phyloP scores from a whole-genome alignment of 73 alveolate genomes.

The Paramecium primaurelia region DNA sequence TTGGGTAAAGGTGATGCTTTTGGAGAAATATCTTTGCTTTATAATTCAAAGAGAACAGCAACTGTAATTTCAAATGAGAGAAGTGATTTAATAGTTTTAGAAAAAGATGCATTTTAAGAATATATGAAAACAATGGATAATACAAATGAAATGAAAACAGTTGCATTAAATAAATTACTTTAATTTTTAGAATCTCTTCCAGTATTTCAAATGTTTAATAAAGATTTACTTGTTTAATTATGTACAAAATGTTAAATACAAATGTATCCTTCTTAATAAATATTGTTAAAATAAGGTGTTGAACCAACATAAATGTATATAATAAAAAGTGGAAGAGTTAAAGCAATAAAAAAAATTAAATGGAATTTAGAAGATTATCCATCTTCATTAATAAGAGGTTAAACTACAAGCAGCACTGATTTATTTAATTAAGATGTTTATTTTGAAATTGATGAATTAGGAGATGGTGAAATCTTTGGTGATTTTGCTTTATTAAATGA shows the following conservation, averaged over 20 bases:
- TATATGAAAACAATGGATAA: conserved; percentile 21
- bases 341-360: conserved; percentile 32
- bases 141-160: conserved; percentile 30
- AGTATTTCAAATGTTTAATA: not conserved
- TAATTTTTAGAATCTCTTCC: conserved; percentile 39
- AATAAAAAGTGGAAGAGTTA: conserved; percentile 41
- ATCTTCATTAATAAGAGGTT: not conserved
- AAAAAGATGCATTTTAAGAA: conserved; percentile 56
- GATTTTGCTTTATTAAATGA: conserved; percentile 41
- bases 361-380: not conserved
- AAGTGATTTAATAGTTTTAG: conserved; percentile 52
- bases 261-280: conserved; percentile 9
- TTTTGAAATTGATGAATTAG: conserved; percentile 46
- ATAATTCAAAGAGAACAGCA: conserved; percentile 60
- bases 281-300: not conserved
- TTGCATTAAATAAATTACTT: not conserved
- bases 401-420: not conserved
- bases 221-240: not conserved
- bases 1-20: conserved; percentile 56
- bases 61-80: conserved; percentile 53
- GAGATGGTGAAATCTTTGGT: conserved; percentile 57
- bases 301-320: conserved; percentile 35
- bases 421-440: not conserved
- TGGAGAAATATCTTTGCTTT: conserved; percentile 56
- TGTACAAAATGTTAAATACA: not conserved